A percentile compares a stretch with the other conserved stretches of the same genome.
Conservation (phyloP, 106 monocot species). For the Dactylorhiza incarnata region DNA sequence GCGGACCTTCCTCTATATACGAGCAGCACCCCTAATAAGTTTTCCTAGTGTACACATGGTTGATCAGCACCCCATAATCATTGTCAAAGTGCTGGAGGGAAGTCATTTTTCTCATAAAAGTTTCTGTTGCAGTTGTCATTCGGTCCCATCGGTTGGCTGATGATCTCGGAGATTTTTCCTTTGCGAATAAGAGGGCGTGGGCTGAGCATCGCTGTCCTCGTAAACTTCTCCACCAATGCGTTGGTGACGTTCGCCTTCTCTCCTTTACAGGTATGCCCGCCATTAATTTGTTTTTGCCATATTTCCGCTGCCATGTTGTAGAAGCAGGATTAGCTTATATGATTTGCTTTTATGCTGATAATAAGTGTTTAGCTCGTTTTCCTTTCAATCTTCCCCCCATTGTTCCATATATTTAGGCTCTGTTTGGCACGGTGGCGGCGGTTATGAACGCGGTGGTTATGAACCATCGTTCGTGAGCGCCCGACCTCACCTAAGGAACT, state of each 20-base stretch:
- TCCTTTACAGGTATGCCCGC: slow-evolving; percentile 65
- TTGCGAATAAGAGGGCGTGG: slow-evolving; percentile 75
- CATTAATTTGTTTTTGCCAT: background rate
- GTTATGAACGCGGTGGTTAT: no score
- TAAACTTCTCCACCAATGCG: slow-evolving; percentile 92
- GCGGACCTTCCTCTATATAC: no score
- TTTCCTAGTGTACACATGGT: background rate
- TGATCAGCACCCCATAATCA: background rate
- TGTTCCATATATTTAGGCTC: background rate
- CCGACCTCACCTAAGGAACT: no score
- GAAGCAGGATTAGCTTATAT: background rate
- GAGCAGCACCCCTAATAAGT: no score
- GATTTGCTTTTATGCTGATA: background rate
- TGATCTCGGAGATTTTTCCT: slow-evolving; percentile 97
- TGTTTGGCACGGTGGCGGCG: no score
- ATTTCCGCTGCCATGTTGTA: background rate
- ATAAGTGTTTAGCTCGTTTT: background rate
- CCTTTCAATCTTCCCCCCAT: background rate
- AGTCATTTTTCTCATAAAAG: slow-evolving; percentile 1
- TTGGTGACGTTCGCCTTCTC: slow-evolving; percentile 97
- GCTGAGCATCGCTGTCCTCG: slow-evolving; percentile 80
- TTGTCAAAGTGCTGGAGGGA: background rate
- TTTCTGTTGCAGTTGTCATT: slow-evolving; percentile 80
- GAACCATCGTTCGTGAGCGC: no score
- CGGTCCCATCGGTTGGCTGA: slow-evolving; percentile 97